Evolutionary conservation across 331 rosid genomes (phyloP).

Genomic region (Cydonia oblonga): DNA sequence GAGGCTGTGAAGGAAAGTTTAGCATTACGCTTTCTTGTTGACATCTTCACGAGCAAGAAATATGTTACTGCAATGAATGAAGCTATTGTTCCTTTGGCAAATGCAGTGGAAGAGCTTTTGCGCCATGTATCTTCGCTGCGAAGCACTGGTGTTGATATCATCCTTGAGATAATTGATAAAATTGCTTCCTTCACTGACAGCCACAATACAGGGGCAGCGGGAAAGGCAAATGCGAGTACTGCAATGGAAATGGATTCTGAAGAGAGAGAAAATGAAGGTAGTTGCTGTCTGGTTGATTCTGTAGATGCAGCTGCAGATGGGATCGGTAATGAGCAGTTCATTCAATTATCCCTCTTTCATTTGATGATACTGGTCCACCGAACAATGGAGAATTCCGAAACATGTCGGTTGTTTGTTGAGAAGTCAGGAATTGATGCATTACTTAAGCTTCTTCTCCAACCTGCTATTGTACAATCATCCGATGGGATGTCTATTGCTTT

Average conservation of each 20-base stretch:
- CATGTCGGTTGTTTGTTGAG: conserved; percentile 92
- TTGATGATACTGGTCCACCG: conserved; percentile 92
- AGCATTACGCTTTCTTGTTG: conserved; percentile 70
- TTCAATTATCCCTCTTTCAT: conserved; percentile 81
- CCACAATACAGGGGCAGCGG: conserved; percentile 34
- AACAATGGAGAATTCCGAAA: conserved; percentile 95
- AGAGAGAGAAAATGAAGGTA: conserved; percentile 47
- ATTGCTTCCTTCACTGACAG: conserved; percentile 57
- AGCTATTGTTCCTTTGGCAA: conserved; percentile 89
- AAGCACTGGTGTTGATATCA: conserved; percentile 83
- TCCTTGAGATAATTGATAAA: conserved; percentile 68
- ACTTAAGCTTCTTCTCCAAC: conserved; percentile 66
- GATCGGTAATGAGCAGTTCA: conserved; percentile 57
- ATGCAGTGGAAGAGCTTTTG: conserved; percentile 95
- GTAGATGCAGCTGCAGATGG: conserved; percentile 55
- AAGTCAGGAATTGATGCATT: conserved; percentile 85
- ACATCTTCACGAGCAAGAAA: conserved; percentile 76
- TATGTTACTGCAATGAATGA: conserved; percentile 80
- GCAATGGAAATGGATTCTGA: conserved; percentile 92
- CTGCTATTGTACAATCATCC: conserved; percentile 77
- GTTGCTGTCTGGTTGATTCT: conserved; percentile 34
- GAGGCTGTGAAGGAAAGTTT: conserved; percentile 72
- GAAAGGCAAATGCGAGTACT: conserved; percentile 47
- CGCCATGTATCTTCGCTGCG: conserved; percentile 89
- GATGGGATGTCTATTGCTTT: conserved; percentile 97